Evolutionary conservation across 345 rosid genomes (phyloP).

Genomic region (Eucalyptus cloeziana): DNA sequence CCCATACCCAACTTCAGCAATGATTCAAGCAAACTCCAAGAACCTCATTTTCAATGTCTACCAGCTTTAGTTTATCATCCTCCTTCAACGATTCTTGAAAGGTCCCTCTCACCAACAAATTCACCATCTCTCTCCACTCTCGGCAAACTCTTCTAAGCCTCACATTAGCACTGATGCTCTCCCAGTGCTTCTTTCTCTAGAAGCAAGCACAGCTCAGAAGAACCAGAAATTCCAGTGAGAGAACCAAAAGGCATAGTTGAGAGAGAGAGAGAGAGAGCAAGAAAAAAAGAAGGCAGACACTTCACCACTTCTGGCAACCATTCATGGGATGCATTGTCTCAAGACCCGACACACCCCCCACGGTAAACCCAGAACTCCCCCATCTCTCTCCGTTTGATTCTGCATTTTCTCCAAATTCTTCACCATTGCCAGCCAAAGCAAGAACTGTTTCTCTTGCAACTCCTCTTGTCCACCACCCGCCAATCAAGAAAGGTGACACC

Average conservation of each 20-base stretch:
- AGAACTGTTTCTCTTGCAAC: conserved; percentile 55
- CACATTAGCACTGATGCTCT: not conserved
- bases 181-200: not conserved
- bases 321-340: conserved; percentile 82
- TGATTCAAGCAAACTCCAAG: not conserved
- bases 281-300: not conserved
- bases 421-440: not conserved
- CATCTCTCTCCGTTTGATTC: not conserved
- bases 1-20: not conserved
- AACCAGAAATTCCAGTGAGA: not conserved
- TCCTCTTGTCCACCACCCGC: conserved; percentile 84
- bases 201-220: not conserved
- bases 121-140: conserved; percentile 3
- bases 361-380: not conserved
- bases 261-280: not conserved
- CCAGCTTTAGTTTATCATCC: conserved; percentile 11
- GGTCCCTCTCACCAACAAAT: conserved; percentile 29
- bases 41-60: not conserved
- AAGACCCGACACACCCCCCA: conserved; percentile 7
- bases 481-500: conserved; percentile 72
- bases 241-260: not conserved
- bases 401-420: conserved; percentile 5
- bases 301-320: not conserved
- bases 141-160: not conserved
- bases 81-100: conserved; percentile 28